Conservation (phyloP, 2,329 filamentous ascomycete species). For the Fusarium globosum region DNA sequence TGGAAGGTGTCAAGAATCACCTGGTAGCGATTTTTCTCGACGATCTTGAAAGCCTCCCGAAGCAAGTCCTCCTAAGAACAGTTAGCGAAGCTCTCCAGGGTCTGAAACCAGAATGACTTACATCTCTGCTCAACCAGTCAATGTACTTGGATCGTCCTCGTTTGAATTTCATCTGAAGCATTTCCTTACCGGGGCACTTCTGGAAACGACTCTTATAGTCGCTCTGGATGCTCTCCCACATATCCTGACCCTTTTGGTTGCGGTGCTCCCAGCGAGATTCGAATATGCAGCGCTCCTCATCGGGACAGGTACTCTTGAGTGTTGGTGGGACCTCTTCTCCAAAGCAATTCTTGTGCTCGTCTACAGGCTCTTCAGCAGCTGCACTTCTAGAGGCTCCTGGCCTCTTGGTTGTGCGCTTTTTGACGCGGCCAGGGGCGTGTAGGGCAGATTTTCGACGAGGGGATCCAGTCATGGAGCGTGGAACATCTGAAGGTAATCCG, state of each 20-base stretch:
- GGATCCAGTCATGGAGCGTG: slow-evolving; percentile 43
- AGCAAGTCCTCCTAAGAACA: slow-evolving; percentile 53
- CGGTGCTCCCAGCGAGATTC: slow-evolving; percentile 59
- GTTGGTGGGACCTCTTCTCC: slow-evolving; percentile 50
- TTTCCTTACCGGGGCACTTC: slow-evolving; percentile 58
- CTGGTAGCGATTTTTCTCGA: slow-evolving; percentile 58
- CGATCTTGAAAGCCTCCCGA: slow-evolving; percentile 52
- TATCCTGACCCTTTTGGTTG: slow-evolving; percentile 64
- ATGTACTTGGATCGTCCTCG: slow-evolving; percentile 61
- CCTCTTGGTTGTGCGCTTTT: slow-evolving; percentile 42
- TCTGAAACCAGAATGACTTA: slow-evolving; percentile 49
- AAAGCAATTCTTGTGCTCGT: slow-evolving; percentile 52
- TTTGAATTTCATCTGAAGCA: slow-evolving; percentile 67
- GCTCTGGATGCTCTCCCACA: slow-evolving; percentile 66
- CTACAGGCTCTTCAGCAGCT: slow-evolving; percentile 38
- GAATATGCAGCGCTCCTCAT: slow-evolving; percentile 62
- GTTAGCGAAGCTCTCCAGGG: slow-evolving; percentile 11
- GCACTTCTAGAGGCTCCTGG: slow-evolving; percentile 19
- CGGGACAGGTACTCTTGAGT: slow-evolving; percentile 58
- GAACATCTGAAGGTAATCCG: slow-evolving; percentile 11
- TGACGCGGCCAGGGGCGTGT: slow-evolving; percentile 42
- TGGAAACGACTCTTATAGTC: slow-evolving; percentile 53
- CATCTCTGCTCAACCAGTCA: slow-evolving; percentile 62
- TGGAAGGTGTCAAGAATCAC: slow-evolving; percentile 58
- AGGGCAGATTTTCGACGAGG: slow-evolving; percentile 41